Percentiles rank a stretch among this genome's conserved stretches.
These are phyloP conservation scores for Geotrichum armillariae DNA, from an alignment of 1,139 yeast species.

Conservation along the genomic window DNA sequence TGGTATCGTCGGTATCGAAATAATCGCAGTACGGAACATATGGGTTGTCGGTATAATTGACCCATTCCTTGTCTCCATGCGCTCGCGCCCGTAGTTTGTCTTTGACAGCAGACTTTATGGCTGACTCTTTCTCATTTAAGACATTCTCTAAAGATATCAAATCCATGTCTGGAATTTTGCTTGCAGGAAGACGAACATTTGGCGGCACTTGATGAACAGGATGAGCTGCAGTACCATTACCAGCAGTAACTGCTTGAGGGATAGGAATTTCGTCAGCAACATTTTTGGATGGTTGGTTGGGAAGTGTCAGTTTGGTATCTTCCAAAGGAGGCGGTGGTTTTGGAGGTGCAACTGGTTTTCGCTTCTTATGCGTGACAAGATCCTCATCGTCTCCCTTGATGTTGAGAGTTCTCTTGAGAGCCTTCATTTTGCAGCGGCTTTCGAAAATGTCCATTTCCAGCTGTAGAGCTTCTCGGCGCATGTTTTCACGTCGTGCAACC, in stretches of 20 bases:
- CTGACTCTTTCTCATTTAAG: slow-evolving; percentile 71
- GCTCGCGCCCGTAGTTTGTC: slow-evolving; percentile 77
- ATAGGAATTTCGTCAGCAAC: too few species aligned
- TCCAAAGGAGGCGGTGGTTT: slow-evolving; percentile 16
- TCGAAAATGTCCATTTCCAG: slow-evolving; percentile 66
- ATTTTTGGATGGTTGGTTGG: slow-evolving; percentile 22
- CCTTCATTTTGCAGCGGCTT: slow-evolving; percentile 68
- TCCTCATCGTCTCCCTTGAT: slow-evolving; percentile 85
- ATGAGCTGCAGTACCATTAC: slow-evolving; percentile 25
- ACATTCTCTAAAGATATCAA: slow-evolving; percentile 79
- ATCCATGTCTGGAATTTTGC: slow-evolving; percentile 92
- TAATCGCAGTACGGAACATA: slow-evolving; percentile 82
- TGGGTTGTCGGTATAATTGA: slow-evolving; percentile 89
- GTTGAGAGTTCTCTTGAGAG: slow-evolving; percentile 70
- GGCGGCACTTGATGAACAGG: slow-evolving; percentile 53
- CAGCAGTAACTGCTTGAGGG: slow-evolving; percentile 30
- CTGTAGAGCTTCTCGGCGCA: slow-evolving; percentile 58
- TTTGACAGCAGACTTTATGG: slow-evolving; percentile 76
- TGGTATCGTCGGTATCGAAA: slow-evolving; percentile 46
- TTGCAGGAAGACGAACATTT: slow-evolving; percentile 82
- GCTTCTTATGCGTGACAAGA: slow-evolving; percentile 75
- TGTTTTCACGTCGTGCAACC: slow-evolving; percentile 73
- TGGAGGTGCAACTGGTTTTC: slow-evolving; percentile 41
- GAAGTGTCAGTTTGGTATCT: slow-evolving; percentile 21
- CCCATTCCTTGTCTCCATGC: slow-evolving; percentile 69